phyloP scores from a whole-genome alignment of 1,284 basidiomycete species.

The Irpex sp. region DNA sequence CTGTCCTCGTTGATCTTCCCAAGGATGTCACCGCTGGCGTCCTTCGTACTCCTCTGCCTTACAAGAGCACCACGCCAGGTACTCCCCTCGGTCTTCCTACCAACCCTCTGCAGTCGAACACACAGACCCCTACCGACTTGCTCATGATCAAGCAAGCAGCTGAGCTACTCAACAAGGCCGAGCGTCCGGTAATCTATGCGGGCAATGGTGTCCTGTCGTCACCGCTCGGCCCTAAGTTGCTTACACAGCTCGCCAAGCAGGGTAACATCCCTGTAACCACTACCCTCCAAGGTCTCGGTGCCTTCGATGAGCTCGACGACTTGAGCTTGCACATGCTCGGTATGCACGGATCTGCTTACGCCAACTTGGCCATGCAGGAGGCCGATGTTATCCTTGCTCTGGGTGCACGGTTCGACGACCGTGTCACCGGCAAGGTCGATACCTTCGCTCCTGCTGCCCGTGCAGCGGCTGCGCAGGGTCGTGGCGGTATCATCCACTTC shows the following conservation, averaged over 20 bases:
- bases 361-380: conserved; percentile 96
- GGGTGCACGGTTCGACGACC: conserved; percentile 96
- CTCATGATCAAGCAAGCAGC: conserved; percentile 81
- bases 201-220: conserved; percentile 90
- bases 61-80: conserved; percentile 86
- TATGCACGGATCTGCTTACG: conserved; percentile 98
- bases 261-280: conserved; percentile 98
- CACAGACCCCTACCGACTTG: conserved; percentile 56
- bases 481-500: conserved; percentile 98
- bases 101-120: conserved; percentile 58
- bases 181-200: conserved; percentile 92
- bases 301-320: conserved; percentile 89
- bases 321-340: conserved; percentile 96
- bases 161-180: conserved; percentile 86
- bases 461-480: conserved; percentile 82
- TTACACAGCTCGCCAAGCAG: conserved; percentile 77
- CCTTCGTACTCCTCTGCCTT: conserved; percentile 83
- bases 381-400: conserved; percentile 98
- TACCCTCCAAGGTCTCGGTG: conserved; percentile 93
- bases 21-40: conserved; percentile 97
- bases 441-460: conserved; percentile 89
- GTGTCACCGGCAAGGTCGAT: conserved; percentile 91
- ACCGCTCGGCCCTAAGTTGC: conserved; percentile 79
- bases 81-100: conserved; percentile 73
- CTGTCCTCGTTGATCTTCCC: conserved; percentile 95